A percentile compares a stretch with the other conserved stretches of the same genome.
These are phyloP conservation scores for Arthroderma sp. DNA, from an alignment of 2,329 filamentous ascomycete species.

Conservation along the genomic window DNA sequence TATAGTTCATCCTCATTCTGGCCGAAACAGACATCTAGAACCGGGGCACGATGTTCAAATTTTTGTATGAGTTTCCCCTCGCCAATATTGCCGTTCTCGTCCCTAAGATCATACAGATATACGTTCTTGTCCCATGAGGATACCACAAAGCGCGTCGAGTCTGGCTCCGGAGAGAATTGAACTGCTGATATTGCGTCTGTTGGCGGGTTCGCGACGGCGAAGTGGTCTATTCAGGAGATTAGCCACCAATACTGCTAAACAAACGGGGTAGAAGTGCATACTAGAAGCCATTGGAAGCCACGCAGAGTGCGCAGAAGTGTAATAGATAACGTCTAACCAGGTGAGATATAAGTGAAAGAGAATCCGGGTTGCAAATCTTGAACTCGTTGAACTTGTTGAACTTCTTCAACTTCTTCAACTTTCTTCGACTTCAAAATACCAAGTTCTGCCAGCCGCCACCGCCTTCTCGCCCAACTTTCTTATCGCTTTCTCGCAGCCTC, in stretches of 20 bases:
- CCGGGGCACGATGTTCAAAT: conserved; percentile 70
- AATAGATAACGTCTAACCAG: background rate
- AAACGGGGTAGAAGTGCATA: conserved; percentile 5
- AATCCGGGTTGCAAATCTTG: too few species aligned
- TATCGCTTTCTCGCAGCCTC: background rate
- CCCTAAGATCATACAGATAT: conserved; percentile 69
- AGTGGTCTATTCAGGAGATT: conserved; percentile 48
- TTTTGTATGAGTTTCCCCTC: conserved; percentile 55
- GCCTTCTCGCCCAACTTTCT: background rate
- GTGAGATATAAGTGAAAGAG: too few species aligned
- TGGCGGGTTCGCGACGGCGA: conserved; percentile 70
- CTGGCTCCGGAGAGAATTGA: conserved; percentile 67
- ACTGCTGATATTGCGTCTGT: conserved; percentile 78
- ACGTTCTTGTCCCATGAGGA: conserved; percentile 90
- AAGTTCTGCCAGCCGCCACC: background rate
- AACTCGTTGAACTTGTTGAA: background rate
- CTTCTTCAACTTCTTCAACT: background rate
- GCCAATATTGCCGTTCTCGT: conserved; percentile 43
- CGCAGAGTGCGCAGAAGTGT: background rate
- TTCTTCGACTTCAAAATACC: background rate
- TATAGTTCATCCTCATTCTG: conserved; percentile 71
- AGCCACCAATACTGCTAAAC: background rate
- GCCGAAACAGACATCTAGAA: conserved; percentile 87
- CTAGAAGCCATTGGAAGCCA: conserved; percentile 12
- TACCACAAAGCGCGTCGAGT: conserved; percentile 67